Evolutionary conservation across 768 basidiomycete genomes (phyloP).

Genomic region (Phaffia australis): DNA sequence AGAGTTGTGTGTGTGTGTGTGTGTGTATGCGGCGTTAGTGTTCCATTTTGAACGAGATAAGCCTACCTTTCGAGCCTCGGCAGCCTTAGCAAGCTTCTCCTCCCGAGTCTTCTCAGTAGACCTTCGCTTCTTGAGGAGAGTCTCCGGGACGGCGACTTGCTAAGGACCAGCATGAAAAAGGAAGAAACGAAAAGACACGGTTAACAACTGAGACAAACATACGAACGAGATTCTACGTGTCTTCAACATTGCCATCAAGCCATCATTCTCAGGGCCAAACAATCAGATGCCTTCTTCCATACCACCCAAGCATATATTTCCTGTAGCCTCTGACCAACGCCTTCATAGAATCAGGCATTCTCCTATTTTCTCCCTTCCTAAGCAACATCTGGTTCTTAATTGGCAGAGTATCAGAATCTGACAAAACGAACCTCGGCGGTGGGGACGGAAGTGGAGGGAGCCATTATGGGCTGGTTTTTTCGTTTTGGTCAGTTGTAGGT

Average conservation of each 20-base stretch:
- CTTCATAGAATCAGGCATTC: too few relatives aligned
- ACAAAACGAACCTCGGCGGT: conserved; percentile 24
- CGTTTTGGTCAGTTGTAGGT: too few relatives aligned
- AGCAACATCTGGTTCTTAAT: not conserved
- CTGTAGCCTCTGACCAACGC: not conserved
- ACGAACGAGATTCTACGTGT: not conserved
- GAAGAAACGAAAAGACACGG: not conserved
- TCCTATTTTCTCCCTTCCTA: not conserved
- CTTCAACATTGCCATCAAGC: not conserved
- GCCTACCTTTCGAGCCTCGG: conserved; percentile 78
- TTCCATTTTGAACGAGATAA: not conserved
- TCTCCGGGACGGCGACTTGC: conserved; percentile 86
- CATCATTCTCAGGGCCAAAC: not conserved
- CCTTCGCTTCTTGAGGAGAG: conserved; percentile 98
- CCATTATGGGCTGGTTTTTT: conserved; percentile 6
- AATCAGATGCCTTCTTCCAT: not conserved
- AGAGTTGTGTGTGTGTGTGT: not conserved
- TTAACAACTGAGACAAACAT: not conserved
- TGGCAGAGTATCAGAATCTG: not conserved
- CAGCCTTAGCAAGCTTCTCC: conserved; percentile 74
- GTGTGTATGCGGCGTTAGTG: not conserved
- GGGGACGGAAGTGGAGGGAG: conserved; percentile 27
- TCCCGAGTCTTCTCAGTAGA: conserved; percentile 92
- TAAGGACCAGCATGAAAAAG: not conserved
- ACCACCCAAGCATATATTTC: not conserved